Percentiles rank a stretch among this genome's conserved stretches.
phyloP scores from a whole-genome alignment of 495 filamentous ascomycete genomes.

The Evernia prunastri region DNA sequence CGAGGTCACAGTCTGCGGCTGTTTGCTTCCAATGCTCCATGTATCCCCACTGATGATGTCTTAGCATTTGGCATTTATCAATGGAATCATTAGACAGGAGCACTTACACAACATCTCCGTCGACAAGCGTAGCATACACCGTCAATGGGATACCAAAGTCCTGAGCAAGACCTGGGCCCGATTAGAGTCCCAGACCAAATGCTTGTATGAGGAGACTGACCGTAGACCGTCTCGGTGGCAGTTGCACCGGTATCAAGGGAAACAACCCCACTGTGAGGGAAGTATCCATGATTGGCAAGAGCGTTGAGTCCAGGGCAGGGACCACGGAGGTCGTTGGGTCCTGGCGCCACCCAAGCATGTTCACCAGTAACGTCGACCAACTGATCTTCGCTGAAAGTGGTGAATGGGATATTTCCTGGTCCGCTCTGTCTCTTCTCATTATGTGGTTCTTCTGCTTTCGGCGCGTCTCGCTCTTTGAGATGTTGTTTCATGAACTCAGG shows the following conservation, averaged over 20 bases:
- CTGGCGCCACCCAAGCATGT: constrained; percentile 27
- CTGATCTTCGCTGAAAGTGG: constrained; percentile 25
- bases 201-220: constrained; percentile 25
- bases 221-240: constrained; percentile 21
- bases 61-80: neutral
- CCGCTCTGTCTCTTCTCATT: constrained; percentile 19
- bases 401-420: constrained; percentile 15
- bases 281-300: constrained; percentile 48
- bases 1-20: constrained; percentile 18
- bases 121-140: constrained; percentile 24
- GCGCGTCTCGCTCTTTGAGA: neutral
- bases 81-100: neutral
- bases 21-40: constrained; percentile 27
- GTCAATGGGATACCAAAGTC: constrained; percentile 16
- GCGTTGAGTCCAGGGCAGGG: constrained; percentile 48
- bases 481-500: constrained; percentile 9
- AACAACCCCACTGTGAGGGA: constrained; percentile 41
- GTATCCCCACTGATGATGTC: constrained; percentile 19
- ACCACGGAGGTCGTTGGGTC: constrained; percentile 31
- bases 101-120: constrained; percentile 24
- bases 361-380: constrained; percentile 25
- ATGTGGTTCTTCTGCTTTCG: neutral
- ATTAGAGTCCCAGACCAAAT: neutral
- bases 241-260: constrained; percentile 10
- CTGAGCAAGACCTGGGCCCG: constrained; percentile 12